phyloP scores from a whole-genome alignment of 2,329 filamentous ascomycete genomes.

The Diaporthe ilicicola region DNA sequence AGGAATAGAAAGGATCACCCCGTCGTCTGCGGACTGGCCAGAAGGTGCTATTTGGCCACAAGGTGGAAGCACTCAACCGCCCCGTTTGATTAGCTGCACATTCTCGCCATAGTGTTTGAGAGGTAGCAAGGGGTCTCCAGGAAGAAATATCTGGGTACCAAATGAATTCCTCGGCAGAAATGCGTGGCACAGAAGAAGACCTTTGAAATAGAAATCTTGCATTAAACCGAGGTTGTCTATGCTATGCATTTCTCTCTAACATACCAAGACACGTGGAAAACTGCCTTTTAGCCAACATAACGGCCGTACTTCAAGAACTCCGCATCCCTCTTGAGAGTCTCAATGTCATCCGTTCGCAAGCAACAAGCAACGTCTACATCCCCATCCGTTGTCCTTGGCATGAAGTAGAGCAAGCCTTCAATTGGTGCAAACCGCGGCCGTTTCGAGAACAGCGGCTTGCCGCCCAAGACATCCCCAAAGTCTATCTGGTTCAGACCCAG shows the following conservation, averaged over 20 bases:
- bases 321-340: slow-evolving; percentile 8
- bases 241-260: too few relatives aligned
- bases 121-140: too few relatives aligned
- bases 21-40: not conserved
- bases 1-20: not conserved
- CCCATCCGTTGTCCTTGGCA: slow-evolving; percentile 19
- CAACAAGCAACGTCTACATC: slow-evolving; percentile 27
- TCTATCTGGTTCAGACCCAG: slow-evolving; percentile 8
- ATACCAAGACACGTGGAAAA: not conserved
- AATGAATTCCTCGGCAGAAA: too few relatives aligned
- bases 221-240: too few relatives aligned
- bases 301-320: slow-evolving; percentile 17
- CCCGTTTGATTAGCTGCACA: not conserved
- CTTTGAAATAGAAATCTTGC: too few relatives aligned
- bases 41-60: not conserved
- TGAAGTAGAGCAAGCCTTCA: slow-evolving; percentile 26
- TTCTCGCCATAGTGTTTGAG: not conserved
- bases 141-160: too few relatives aligned
- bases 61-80: not conserved
- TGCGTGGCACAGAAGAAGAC: too few relatives aligned
- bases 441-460: slow-evolving; percentile 20
- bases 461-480: slow-evolving; percentile 25
- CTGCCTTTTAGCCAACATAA: slow-evolving; percentile 16
- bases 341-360: slow-evolving; percentile 15
- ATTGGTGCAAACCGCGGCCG: slow-evolving; percentile 20